phyloP scores from a whole-genome alignment of 305 asterid species.

The Salvia sclarea region DNA sequence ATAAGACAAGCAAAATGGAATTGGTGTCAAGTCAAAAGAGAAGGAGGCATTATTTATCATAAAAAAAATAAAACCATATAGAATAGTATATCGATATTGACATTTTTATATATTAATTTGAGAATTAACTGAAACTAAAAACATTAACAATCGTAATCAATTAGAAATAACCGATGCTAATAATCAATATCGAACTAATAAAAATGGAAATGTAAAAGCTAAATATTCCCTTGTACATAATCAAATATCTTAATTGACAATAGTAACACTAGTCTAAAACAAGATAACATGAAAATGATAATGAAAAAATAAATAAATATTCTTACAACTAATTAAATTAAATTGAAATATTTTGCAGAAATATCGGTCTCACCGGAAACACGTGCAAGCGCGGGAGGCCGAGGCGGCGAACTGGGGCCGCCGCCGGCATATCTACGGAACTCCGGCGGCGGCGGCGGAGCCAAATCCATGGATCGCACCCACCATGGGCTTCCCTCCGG shows the following conservation, averaged over 20 bases:
- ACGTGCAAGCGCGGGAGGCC: constrained; percentile 68
- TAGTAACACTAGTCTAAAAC: no score
- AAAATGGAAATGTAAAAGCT: neutral
- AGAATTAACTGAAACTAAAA: neutral
- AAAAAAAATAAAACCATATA: neutral
- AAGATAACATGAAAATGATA: no score
- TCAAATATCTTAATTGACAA: no score
- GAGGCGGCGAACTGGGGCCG: constrained; percentile 68
- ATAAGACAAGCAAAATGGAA: no score
- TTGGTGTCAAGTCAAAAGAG: no score
- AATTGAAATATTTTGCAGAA: constrained; percentile 48
- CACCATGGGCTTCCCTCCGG: constrained; percentile 71
- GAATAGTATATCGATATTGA: no score
- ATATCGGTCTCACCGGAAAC: constrained; percentile 72
- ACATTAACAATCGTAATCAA: no score
- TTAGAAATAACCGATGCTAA: no score
- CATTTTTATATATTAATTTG: neutral
- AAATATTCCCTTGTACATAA: neutral
- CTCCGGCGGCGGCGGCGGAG: constrained; percentile 42
- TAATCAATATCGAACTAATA: no score
- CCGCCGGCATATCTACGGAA: constrained; percentile 54
- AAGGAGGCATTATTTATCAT: no score
- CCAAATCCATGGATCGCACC: constrained; percentile 63
- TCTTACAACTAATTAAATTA: no score
- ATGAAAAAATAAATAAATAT: no score